Evolutionary conservation across 768 basidiomycete species (phyloP).

Genomic region (Roridomyces roridus): DNA sequence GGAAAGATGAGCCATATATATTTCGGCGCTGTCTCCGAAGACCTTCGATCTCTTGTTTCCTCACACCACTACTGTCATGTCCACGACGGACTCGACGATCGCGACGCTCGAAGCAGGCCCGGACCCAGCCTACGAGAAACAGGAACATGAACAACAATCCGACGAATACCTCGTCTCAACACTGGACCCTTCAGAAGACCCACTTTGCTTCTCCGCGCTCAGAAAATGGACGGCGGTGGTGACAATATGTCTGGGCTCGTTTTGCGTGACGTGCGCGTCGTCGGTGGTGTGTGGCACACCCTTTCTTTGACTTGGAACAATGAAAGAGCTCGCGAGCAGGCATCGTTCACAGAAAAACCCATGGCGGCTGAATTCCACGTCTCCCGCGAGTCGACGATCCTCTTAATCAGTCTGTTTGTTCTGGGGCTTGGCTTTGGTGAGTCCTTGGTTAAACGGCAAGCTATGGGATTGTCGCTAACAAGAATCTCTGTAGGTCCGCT

Average conservation of each 20-base stretch:
- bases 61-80: too few relatives aligned
- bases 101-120: not conserved
- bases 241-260: slow-evolving; percentile 51
- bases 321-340: too few relatives aligned
- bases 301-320: too few relatives aligned
- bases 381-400: slow-evolving; percentile 51
- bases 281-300: slow-evolving; percentile 61
- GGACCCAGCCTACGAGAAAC: not conserved
- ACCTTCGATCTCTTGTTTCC: too few relatives aligned
- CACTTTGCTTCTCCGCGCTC: slow-evolving; percentile 42
- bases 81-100: not conserved
- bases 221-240: slow-evolving; percentile 57
- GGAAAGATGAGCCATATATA: too few relatives aligned
- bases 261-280: slow-evolving; percentile 61
- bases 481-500: slow-evolving; percentile 31
- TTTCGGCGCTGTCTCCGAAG: too few relatives aligned
- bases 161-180: slow-evolving; percentile 33
- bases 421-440: slow-evolving; percentile 50
- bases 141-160: too few relatives aligned
- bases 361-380: slow-evolving; percentile 57
- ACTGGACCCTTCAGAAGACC: slow-evolving; percentile 48
- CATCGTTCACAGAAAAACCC: slow-evolving; percentile 67
- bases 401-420: slow-evolving; percentile 65
- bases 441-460: slow-evolving; percentile 43
- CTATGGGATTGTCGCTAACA: too few relatives aligned